These are phyloP conservation scores for Talinum fruticosum DNA, from an alignment of 148 eudicot genomes.

Conservation along the genomic window DNA sequence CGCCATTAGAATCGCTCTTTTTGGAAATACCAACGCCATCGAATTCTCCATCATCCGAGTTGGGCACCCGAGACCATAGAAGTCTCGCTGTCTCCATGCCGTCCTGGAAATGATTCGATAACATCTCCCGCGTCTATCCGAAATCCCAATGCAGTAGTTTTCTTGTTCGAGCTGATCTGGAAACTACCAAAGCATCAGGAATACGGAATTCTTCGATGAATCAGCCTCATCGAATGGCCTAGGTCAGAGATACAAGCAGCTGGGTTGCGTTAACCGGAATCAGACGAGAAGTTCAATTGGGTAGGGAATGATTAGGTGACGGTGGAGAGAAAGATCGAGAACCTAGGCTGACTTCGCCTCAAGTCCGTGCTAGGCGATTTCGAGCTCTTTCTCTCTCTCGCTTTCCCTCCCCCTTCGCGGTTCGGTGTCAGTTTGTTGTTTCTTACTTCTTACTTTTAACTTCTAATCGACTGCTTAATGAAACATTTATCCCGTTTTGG, in stretches of 20 bases:
- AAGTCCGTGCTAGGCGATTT: background rate
- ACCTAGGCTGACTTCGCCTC: background rate
- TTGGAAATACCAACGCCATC: constrained; percentile 41
- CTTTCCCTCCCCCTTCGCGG: background rate
- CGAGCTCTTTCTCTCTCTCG: background rate
- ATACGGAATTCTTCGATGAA: background rate
- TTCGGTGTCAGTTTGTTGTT: background rate
- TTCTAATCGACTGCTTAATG: too few relatives aligned
- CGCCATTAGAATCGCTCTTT: constrained; percentile 42
- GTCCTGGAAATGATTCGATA: constrained; percentile 73
- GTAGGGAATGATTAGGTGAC: background rate
- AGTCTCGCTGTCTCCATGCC: constrained; percentile 76
- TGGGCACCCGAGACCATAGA: constrained; percentile 75
- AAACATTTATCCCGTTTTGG: too few relatives aligned
- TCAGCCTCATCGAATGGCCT: background rate
- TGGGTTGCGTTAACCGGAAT: background rate
- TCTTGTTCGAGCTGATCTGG: background rate
- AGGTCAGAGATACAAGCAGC: background rate
- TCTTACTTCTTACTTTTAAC: background rate
- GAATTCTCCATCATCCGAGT: constrained; percentile 51
- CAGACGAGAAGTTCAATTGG: background rate
- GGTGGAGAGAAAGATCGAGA: constrained; percentile 2
- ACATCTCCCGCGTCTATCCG: constrained; percentile 28
- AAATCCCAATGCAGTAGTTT: constrained; percentile 16
- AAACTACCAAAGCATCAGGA: constrained; percentile 1